Base-by-base conservation (phyloP, 202 grass and related monocot genomes). In the Musa balbisiana region DNA sequence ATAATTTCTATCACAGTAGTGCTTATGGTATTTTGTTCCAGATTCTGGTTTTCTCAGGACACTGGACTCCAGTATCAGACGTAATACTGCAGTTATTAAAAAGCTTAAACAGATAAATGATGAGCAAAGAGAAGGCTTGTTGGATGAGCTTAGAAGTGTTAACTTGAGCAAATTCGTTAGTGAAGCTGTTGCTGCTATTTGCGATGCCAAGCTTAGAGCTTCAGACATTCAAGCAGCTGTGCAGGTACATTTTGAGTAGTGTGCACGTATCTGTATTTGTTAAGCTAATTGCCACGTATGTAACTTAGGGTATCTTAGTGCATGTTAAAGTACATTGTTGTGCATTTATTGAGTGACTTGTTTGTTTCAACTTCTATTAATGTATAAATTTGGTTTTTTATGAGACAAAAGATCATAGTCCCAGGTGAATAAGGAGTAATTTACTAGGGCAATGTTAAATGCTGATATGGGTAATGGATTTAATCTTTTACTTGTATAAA, bases 151-250 rank as follows among this genome's bases (percentile, higher is more conserved):
- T 63, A 99, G 91, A 92, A 83, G 87, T 83, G 95, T 99, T 43
- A 92, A 99, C 82, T 85, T 99, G 69, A 99, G 91, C 78, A 99
- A 99, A 86, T 99, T 99, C 87, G 95, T 99, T 65, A 99, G 95
- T 8, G 95, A 99, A 87, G 95, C 95, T 55, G 95, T 92, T 69
- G 87, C 95, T 80, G 87, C 88, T 83, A 99, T 99, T 78, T 99
- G 91, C 60, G 95, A 99, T 77, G 95, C 95, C 80, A 99, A 95
- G 83, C 95, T 99, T 81, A 90, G 87, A 80, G 85, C 91, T 5
- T 83, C 89, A 85, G 95, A 99, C 86, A 90, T 99, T 82, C 95
- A 99, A 82, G 89, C 95, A 83, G 87, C 91, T 71, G 91, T 99
- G 86, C 95, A 95, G 88, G 95, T 99, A 88, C 13, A 3, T 19